A percentile compares a stretch with the other conserved stretches of the same genome.
phyloP scores from a whole-genome alignment of 2,329 filamentous ascomycete genomes.

The Sordariomycetes sp. region DNA sequence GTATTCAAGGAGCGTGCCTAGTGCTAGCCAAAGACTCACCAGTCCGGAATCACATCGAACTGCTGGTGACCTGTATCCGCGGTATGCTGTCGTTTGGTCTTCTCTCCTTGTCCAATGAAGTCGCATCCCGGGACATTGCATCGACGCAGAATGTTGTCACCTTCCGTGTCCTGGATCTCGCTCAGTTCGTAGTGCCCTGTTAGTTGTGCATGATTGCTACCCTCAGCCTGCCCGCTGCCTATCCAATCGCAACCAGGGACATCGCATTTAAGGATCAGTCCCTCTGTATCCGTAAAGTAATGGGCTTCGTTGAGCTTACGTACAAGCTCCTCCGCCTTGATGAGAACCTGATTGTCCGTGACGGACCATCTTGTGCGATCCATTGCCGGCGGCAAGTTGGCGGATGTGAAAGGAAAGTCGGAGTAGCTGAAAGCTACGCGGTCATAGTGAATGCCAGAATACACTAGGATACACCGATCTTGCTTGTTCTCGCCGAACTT shows the following conservation, averaged over 20 bases:
- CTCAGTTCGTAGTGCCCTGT: conserved; percentile 53
- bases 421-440: conserved; percentile 68
- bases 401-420: conserved; percentile 42
- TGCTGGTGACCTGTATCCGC: conserved; percentile 48
- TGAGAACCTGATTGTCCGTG: conserved; percentile 57
- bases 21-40: conserved; percentile 9
- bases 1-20: not conserved
- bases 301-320: conserved; percentile 57
- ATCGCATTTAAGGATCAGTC: conserved; percentile 72
- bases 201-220: conserved; percentile 50
- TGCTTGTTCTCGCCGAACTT: conserved; percentile 68
- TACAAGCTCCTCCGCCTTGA: conserved; percentile 56
- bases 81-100: conserved; percentile 47
- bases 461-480: conserved; percentile 71
- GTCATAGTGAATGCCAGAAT: conserved; percentile 92
- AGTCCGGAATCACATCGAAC: conserved; percentile 27
- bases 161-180: conserved; percentile 71
- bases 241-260: conserved; percentile 52
- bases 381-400: conserved; percentile 57
- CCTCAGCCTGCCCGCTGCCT: conserved; percentile 56
- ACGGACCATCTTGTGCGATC: conserved; percentile 56
- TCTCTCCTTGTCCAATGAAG: conserved; percentile 57
- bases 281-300: conserved; percentile 84
- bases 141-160: conserved; percentile 63
- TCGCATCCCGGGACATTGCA: conserved; percentile 59